Base-by-base conservation (phyloP, 2,329 filamentous ascomycete genomes). In the Penicillium sp. region DNA sequence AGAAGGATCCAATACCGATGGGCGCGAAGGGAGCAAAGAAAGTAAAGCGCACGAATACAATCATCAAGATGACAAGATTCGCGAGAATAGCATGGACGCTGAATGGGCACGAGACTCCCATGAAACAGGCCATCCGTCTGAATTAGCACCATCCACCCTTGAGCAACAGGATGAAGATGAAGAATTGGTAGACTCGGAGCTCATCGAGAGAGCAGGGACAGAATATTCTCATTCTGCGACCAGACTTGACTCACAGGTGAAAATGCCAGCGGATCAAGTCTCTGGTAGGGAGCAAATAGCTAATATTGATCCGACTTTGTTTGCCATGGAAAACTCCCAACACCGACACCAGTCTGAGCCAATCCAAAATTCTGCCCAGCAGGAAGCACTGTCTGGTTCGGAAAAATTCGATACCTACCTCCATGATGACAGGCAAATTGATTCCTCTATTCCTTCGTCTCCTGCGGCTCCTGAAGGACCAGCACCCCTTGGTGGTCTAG, bases 21-120 rank as follows among this genome's bases (percentile, higher is more conserved):
- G 32, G n/a, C n/a, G 41, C 27, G 38, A 57, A 23, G 51, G 55
- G 10, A 42, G 30, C 14, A 46, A 49, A 14, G 41, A 45, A 3
- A 35, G 44, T 13, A 26, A 51, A 13, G 46, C 38, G 10, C 14
- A 14, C 7, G 51, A 53, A 39, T 42, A 53, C 23, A 27, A 45
- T 38, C 38, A 48, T n/a, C 23, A 52, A 26, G 18, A 30, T 32
- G 34, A 26, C 11, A 41, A 44, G 48, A 49, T 57, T n/a, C 46
- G 58, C n/a, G 56, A 63, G n/a, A 61, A 57, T 36, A 57, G 62
- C 13, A 56, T 57, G 29, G 56, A 61, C 9, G 51, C 59, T 8
- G 62, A 62, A n/a, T 57, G 61, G 4, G 13, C 39, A 35, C 26
- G 3, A 47, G 49, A 34, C 27, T 10, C 23, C 18, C 14, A 39